These are phyloP conservation scores for Lagenaria siceraria DNA, from an alignment of 306 rosid species.

Conservation along the genomic window DNA sequence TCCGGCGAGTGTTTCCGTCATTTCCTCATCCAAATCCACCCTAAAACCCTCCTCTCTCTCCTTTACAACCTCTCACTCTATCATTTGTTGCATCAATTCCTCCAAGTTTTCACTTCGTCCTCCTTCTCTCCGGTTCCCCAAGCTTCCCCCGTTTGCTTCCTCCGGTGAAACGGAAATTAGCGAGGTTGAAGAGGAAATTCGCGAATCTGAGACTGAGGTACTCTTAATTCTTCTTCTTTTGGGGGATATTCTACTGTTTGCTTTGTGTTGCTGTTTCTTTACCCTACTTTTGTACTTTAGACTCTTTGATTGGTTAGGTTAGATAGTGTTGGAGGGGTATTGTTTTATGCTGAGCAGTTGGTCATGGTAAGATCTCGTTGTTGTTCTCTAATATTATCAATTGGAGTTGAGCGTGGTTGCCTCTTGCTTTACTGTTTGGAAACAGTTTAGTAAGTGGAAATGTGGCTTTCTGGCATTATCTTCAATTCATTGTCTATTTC, in stretches of 20 bases:
- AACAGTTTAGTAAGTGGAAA: background rate
- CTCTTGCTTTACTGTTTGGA: background rate
- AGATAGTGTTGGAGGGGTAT: background rate
- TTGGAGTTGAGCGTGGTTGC: background rate
- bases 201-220: slow-evolving; percentile 11
- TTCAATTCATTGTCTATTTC: background rate
- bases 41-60: background rate
- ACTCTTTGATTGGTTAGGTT: background rate
- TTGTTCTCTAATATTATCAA: background rate
- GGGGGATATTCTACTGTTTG: background rate
- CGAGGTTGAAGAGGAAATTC: slow-evolving; percentile 9
- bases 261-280: background rate
- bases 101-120: background rate
- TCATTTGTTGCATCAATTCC: background rate
- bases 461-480: background rate
- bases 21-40: background rate
- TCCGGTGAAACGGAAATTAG: slow-evolving; percentile 9
- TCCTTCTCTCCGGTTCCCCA: slow-evolving; percentile 7
- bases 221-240: background rate
- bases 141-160: background rate
- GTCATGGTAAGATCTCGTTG: background rate
- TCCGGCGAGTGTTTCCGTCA: background rate
- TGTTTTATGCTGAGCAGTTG: background rate
- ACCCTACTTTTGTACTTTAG: background rate
- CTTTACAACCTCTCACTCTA: background rate